Percentiles rank a stretch among this genome's conserved stretches.
These are phyloP conservation scores for Geotrichum cucujoidarum DNA, from an alignment of 1,139 yeast species.

Conservation along the genomic window DNA sequence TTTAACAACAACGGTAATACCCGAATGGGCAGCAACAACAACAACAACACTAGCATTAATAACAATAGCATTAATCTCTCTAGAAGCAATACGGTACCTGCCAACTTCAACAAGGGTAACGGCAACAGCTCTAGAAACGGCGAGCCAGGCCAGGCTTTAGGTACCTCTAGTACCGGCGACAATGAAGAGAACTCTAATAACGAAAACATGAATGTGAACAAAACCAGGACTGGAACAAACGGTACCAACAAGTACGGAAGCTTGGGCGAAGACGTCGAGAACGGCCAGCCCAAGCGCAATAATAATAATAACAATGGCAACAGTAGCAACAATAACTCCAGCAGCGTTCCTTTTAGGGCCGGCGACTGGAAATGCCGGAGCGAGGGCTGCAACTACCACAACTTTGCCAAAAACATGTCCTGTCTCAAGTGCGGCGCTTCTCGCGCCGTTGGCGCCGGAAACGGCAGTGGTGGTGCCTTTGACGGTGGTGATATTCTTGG, in stretches of 20 bases:
- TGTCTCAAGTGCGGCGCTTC: slow-evolving; percentile 87
- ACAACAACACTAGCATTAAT: slow-evolving; percentile 3
- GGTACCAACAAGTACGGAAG: slow-evolving; percentile 7
- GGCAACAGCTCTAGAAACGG: not conserved
- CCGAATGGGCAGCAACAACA: not conserved
- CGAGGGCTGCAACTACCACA: slow-evolving; percentile 80
- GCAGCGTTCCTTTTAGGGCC: slow-evolving; percentile 83
- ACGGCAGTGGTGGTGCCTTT: slow-evolving; percentile 46
- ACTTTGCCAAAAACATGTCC: slow-evolving; percentile 84
- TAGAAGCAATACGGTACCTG: slow-evolving; percentile 8
- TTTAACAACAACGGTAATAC: slow-evolving; percentile 5
- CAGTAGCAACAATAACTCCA: slow-evolving; percentile 20
- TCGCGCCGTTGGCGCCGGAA: too few species aligned
- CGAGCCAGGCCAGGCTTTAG: not conserved
- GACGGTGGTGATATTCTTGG: slow-evolving; percentile 2
- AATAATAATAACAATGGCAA: slow-evolving; percentile 9
- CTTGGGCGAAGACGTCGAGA: slow-evolving; percentile 1
- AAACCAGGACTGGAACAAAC: slow-evolving; percentile 1
- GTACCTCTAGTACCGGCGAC: too few species aligned
- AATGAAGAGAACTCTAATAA: slow-evolving; percentile 3
- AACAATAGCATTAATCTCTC: slow-evolving; percentile 6
- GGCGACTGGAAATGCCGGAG: slow-evolving; percentile 93
- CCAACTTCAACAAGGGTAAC: slow-evolving; percentile 1
- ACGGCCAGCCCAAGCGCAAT: slow-evolving; percentile 11
- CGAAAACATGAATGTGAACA: not conserved